A percentile compares a stretch with the other conserved stretches of the same genome.
Conservation (phyloP, 257 asterid species). For the Eustoma russellianum region DNA sequence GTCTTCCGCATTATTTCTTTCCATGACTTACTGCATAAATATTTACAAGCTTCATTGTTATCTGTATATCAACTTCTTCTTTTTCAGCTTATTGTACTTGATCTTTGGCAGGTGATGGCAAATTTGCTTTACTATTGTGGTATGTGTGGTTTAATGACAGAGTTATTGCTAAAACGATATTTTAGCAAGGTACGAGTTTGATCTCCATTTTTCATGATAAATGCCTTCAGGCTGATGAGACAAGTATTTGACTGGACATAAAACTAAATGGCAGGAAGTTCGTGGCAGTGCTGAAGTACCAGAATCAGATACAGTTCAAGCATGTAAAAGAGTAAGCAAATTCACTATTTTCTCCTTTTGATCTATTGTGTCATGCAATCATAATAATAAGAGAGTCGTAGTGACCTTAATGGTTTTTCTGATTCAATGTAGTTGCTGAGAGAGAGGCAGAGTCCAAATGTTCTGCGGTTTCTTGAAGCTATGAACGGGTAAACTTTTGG, state of each 20-base stretch:
- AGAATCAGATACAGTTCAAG: constrained; percentile 50
- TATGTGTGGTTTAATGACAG: constrained; percentile 77
- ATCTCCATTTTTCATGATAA: background rate
- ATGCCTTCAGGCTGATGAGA: background rate
- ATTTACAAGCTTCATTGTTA: no score
- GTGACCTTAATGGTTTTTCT: constrained; percentile 8
- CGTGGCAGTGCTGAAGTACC: constrained; percentile 48
- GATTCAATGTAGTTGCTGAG: constrained; percentile 40
- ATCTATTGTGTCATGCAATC: constrained; percentile 2
- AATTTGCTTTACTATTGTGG: constrained; percentile 87
- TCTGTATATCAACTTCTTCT: no score
- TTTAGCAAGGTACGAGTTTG: constrained; percentile 73
- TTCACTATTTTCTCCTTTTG: background rate
- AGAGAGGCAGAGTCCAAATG: constrained; percentile 58
- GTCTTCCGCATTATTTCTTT: no score
- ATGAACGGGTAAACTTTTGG: constrained; percentile 31
- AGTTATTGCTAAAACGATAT: constrained; percentile 80
- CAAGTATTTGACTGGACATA: constrained; percentile 1
- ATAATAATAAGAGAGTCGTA: background rate
- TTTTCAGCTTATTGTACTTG: no score
- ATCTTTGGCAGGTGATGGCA: constrained; percentile 65
- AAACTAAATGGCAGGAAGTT: constrained; percentile 32
- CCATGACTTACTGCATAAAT: no score
- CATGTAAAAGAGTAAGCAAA: constrained; percentile 59
- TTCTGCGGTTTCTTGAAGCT: constrained; percentile 53